These are phyloP conservation scores for Schizosaccharomyces cryophilus DNA, from an alignment of 805 yeast species.

Conservation along the genomic window DNA sequence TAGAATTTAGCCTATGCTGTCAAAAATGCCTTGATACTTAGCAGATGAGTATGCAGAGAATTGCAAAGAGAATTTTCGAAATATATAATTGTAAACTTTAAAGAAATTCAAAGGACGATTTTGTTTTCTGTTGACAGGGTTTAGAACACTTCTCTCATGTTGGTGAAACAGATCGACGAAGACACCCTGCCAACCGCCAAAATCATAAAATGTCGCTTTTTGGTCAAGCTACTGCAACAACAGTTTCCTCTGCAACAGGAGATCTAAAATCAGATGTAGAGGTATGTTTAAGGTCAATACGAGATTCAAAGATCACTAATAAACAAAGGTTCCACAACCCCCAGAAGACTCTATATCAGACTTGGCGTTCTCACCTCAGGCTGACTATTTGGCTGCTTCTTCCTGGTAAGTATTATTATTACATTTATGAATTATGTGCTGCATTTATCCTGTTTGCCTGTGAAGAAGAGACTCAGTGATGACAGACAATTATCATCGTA, in stretches of 20 bases:
- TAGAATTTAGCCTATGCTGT: too few species aligned
- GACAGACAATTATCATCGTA: background rate
- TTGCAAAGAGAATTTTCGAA: too few species aligned
- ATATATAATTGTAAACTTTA: too few species aligned
- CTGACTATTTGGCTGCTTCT: conserved; percentile 55
- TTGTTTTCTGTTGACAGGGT: background rate
- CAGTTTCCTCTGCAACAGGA: background rate
- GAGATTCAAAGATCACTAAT: background rate
- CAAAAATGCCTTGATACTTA: too few species aligned
- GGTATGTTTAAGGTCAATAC: background rate
- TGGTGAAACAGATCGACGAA: background rate
- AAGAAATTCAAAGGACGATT: too few species aligned
- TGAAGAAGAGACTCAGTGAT: background rate
- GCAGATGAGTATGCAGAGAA: too few species aligned
- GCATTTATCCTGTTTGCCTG: background rate
- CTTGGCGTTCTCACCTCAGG: conserved; percentile 64
- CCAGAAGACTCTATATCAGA: conserved; percentile 85
- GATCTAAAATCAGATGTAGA: background rate
- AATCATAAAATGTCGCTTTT: background rate
- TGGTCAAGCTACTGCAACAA: background rate
- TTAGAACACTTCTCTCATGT: background rate
- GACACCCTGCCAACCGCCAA: background rate
- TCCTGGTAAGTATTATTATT: conserved; percentile 25
- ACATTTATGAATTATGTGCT: background rate
- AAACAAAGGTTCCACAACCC: conserved; percentile 28